Conservation (phyloP, 305 asterid species). For the Fraxinus velutina region DNA sequence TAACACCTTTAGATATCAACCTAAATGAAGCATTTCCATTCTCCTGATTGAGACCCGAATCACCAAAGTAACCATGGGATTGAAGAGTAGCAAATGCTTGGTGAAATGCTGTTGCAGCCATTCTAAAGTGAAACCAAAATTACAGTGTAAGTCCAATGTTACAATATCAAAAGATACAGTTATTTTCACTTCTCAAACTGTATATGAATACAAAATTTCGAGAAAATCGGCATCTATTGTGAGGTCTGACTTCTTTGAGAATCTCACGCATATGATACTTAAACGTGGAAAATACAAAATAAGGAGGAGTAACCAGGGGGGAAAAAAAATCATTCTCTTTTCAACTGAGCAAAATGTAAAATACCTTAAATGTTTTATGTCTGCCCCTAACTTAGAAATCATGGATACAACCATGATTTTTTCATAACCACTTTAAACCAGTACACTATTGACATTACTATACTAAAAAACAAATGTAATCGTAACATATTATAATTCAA, state of each 20-base stretch:
- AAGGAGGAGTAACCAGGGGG: background rate
- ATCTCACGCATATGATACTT: background rate
- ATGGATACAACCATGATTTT: background rate
- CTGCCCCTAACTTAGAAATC: background rate
- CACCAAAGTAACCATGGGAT: constrained; percentile 35
- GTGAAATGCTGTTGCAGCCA: constrained; percentile 58
- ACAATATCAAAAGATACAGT: background rate
- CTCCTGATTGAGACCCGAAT: constrained; percentile 45
- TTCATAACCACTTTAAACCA: background rate
- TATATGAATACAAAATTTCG: background rate
- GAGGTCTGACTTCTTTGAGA: background rate
- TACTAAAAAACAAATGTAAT: background rate
- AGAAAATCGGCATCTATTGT: background rate
- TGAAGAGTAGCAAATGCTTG: constrained; percentile 56
- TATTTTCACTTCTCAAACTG: background rate
- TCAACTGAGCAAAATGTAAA: background rate
- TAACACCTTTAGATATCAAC: constrained; percentile 51
- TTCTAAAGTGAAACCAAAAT: constrained; percentile 39
- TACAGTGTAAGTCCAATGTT: background rate
- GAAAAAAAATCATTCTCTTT: background rate
- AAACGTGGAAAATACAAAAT: constrained; percentile 2
- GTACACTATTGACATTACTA: background rate
- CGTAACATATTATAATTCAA: background rate
- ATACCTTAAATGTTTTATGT: background rate
- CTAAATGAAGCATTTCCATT: constrained; percentile 47